A percentile compares a stretch with the other conserved stretches of the same genome.
These are phyloP conservation scores for Microcera coccophila DNA, from an alignment of 2,329 filamentous ascomycete genomes.

Conservation along the genomic window DNA sequence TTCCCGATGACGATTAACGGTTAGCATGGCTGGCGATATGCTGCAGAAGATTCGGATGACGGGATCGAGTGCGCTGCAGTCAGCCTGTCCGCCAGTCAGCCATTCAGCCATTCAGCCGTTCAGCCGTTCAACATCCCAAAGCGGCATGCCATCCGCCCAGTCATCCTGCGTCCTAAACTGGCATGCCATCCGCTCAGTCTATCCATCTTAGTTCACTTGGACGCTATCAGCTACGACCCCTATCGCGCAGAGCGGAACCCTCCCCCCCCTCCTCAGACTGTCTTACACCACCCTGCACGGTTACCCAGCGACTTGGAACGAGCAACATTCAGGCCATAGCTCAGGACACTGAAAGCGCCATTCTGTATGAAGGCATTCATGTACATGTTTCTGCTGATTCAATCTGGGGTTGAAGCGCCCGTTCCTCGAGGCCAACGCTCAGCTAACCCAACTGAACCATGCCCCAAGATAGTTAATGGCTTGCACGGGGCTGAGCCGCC, in stretches of 20 bases:
- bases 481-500: background rate
- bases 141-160: background rate
- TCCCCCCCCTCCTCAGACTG: background rate
- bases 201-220: constrained; percentile 1
- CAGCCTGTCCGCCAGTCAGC: too few relatives aligned
- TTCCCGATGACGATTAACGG: background rate
- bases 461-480: background rate
- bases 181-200: background rate
- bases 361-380: background rate
- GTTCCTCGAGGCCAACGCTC: background rate
- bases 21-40: background rate
- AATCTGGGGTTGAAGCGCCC: background rate
- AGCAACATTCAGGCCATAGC: background rate
- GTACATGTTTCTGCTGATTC: background rate
- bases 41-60: background rate
- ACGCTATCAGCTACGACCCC: background rate
- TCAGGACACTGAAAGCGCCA: background rate
- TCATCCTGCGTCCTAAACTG: background rate
- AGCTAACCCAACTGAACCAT: background rate
- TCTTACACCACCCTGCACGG: background rate
- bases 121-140: too few relatives aligned
- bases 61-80: too few relatives aligned
- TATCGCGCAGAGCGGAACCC: background rate
- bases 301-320: constrained; percentile 3
- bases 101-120: too few relatives aligned